phyloP scores from a whole-genome alignment of 2,329 filamentous ascomycete genomes.

The Colletotrichum chlorophyti region DNA sequence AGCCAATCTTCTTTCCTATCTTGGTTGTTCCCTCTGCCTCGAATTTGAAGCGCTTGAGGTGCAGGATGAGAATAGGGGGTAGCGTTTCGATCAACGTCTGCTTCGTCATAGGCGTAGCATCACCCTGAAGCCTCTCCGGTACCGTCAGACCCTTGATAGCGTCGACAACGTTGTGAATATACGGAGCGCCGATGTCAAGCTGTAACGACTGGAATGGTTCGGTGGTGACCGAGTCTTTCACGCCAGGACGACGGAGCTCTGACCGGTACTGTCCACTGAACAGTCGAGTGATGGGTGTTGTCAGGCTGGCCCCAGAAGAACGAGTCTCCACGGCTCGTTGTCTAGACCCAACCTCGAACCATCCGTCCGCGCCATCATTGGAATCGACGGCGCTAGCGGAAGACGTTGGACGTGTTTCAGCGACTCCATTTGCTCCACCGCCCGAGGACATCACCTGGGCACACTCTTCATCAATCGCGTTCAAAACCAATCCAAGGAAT shows the following conservation, averaged over 20 bases:
- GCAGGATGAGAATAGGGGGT: conserved; percentile 89
- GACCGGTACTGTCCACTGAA: conserved; percentile 92
- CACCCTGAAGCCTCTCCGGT: conserved; percentile 83
- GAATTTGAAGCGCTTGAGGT: conserved; percentile 97
- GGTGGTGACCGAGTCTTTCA: conserved; percentile 88
- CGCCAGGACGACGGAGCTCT: conserved; percentile 84
- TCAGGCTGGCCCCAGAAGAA: conserved; percentile 76
- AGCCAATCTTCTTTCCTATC: conserved; percentile 98
- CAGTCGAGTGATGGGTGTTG: conserved; percentile 90
- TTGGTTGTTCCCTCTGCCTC: conserved; percentile 91
- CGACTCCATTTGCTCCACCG: conserved; percentile 27
- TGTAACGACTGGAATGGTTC: conserved; percentile 95
- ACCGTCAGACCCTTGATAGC: conserved; percentile 85
- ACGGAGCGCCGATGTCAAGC: conserved; percentile 87
- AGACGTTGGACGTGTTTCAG: conserved; percentile 35
- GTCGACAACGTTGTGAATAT: conserved; percentile 91
- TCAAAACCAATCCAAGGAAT: conserved; percentile 90
- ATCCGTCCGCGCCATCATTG: conserved; percentile 64
- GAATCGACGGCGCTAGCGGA: conserved; percentile 36
- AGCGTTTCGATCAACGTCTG: conserved; percentile 93
- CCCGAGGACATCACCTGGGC: conserved; percentile 68
- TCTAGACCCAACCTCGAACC: conserved; percentile 93
- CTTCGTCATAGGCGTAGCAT: conserved; percentile 80
- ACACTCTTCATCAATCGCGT: conserved; percentile 93
- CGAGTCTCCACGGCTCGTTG: conserved; percentile 88